Evolutionary conservation across 2,329 filamentous ascomycete species (phyloP).

Genomic region (Penicillium expansum): DNA sequence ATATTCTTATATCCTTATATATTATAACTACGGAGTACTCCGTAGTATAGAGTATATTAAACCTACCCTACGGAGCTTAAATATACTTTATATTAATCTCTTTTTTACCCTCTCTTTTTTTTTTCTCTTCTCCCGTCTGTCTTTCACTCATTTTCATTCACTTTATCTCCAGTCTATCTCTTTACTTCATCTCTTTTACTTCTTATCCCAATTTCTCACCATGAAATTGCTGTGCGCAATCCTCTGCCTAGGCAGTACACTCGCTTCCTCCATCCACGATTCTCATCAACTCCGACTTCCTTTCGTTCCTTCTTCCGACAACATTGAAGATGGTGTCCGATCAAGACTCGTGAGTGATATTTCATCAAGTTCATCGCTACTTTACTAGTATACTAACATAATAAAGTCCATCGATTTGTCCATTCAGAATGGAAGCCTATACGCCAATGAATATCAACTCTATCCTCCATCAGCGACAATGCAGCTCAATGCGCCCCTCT

Average conservation of each 20-base stretch:
- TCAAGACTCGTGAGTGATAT: conserved; percentile 17
- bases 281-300: conserved; percentile 21
- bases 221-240: conserved; percentile 18
- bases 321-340: not conserved
- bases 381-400: conserved; percentile 12
- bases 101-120: not conserved
- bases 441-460: conserved; percentile 29
- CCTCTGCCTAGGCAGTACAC: conserved; percentile 14
- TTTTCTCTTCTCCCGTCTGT: not conserved
- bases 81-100: not conserved
- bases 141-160: not conserved
- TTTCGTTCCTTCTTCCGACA: conserved; percentile 13
- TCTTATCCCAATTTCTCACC: not conserved
- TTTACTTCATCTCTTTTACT: not conserved
- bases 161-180: not conserved
- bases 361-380: too few species aligned
- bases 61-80: not conserved
- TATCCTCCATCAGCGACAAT: conserved; percentile 30
- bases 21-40: too few species aligned
- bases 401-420: conserved; percentile 29
- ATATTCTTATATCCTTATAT: too few species aligned
- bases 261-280: conserved; percentile 13
- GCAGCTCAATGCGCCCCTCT: conserved; percentile 27
- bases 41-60: too few species aligned
- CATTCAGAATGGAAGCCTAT: conserved; percentile 27